Evolutionary conservation across 1,284 basidiomycete genomes (phyloP).

Genomic region (Ceratobasidium papillatum): DNA sequence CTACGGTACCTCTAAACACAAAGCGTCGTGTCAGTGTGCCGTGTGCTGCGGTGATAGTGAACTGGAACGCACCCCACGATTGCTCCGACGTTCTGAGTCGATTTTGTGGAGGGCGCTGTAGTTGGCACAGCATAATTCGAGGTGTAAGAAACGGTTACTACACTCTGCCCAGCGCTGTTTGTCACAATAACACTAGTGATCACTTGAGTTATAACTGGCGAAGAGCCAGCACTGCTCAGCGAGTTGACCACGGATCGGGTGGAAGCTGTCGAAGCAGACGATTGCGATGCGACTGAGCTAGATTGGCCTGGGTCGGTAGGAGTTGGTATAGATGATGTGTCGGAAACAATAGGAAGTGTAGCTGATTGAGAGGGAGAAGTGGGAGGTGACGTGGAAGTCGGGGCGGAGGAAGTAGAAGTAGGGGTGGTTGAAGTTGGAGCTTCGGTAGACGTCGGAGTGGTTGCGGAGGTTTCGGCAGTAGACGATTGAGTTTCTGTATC

Average conservation of each 20-base stretch:
- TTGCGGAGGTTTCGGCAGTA: not conserved
- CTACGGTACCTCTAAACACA: constrained; percentile 13
- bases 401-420: not conserved
- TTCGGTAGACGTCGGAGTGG: constrained; percentile 1
- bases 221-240: not conserved
- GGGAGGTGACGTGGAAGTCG: constrained; percentile 6
- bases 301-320: constrained; percentile 18
- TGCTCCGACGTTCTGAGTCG: constrained; percentile 3
- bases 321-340: constrained; percentile 4
- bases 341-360: constrained; percentile 15
- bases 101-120: constrained; percentile 11
- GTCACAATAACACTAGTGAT: constrained; percentile 21
- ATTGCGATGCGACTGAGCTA: constrained; percentile 12
- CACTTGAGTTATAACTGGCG: constrained; percentile 12
- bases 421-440: not conserved
- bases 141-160: constrained; percentile 24
- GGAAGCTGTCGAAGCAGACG: constrained; percentile 7
- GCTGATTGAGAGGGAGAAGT: not conserved
- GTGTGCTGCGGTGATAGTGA: not conserved
- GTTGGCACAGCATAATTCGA: constrained; percentile 25
- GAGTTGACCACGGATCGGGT: constrained; percentile 10
- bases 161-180: constrained; percentile 18
- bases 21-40: not conserved
- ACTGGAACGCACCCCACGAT: constrained; percentile 26
- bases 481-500: constrained; percentile 13